Evolutionary conservation across 257 asterid species (phyloP).

Genomic region (Rhazya stricta): DNA sequence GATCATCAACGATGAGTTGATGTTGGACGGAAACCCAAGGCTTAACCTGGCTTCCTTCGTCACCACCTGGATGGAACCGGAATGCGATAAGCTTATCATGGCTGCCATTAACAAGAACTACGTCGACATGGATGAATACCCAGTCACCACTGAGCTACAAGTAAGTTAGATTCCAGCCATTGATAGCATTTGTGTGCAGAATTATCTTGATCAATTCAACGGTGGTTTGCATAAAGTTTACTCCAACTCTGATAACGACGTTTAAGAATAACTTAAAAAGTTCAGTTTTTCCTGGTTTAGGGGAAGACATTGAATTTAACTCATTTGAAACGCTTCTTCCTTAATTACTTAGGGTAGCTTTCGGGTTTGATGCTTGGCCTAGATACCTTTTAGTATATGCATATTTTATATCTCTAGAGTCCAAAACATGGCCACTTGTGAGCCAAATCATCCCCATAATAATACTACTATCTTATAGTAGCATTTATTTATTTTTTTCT

Average conservation of each 20-base stretch:
- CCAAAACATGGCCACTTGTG: too few relatives aligned
- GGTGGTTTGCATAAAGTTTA: background rate
- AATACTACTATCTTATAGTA: too few relatives aligned
- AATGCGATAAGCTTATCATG: slow-evolving; percentile 85
- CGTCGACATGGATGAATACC: slow-evolving; percentile 96
- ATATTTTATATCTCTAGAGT: too few relatives aligned
- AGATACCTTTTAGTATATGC: too few relatives aligned
- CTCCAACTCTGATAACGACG: background rate
- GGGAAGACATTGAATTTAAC: background rate
- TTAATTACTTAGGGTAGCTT: too few relatives aligned
- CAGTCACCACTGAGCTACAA: slow-evolving; percentile 92
- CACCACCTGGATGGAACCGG: slow-evolving; percentile 98
- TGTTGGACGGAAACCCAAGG: slow-evolving; percentile 96
- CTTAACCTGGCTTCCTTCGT: slow-evolving; percentile 83
- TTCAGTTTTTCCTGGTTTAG: background rate
- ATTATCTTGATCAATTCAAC: background rate
- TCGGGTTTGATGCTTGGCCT: too few relatives aligned
- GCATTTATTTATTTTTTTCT: too few relatives aligned
- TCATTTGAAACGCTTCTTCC: background rate
- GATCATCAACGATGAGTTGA: slow-evolving; percentile 88
- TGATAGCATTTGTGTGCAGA: background rate
- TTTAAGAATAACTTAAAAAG: background rate
- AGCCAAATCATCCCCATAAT: too few relatives aligned
- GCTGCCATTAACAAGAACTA: slow-evolving; percentile 69
- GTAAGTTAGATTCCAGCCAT: slow-evolving; percentile 11